phyloP scores from a whole-genome alignment of 495 filamentous ascomycete species.

The Bacidia gigantensis region DNA sequence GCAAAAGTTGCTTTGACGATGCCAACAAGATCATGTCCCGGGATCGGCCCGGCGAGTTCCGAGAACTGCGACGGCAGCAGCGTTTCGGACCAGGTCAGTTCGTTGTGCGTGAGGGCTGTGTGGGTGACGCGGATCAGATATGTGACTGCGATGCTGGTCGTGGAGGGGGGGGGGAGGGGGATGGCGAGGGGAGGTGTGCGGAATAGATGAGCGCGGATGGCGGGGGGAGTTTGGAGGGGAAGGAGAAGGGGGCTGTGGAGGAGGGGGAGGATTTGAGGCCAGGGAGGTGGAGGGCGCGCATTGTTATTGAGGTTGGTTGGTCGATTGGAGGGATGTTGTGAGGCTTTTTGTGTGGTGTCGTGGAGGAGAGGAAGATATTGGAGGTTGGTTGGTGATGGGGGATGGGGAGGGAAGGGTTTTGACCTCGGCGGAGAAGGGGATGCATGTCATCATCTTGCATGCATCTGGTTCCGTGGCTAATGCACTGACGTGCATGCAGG shows the following conservation, averaged over 20 bases:
- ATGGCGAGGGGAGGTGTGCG: background rate
- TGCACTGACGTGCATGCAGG: no score
- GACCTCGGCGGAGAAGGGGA: no score
- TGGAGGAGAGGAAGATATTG: no score
- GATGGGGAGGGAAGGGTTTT: no score
- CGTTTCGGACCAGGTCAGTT: background rate
- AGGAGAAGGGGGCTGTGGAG: slow-evolving; percentile 1
- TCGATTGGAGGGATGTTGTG: background rate
- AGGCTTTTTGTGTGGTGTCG: background rate
- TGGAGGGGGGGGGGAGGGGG: background rate
- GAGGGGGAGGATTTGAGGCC: no score
- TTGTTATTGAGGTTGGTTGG: background rate
- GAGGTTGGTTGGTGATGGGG: no score
- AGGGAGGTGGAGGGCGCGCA: background rate
- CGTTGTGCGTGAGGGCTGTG: background rate
- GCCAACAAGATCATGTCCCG: slow-evolving; percentile 1
- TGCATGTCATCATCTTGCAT: no score
- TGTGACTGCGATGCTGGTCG: background rate
- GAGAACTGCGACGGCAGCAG: background rate
- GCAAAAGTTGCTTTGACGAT: background rate
- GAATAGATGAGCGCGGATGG: background rate
- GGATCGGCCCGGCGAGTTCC: background rate
- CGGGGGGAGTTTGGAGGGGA: background rate
- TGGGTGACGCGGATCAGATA: background rate
- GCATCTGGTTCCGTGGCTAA: no score